Conservation (phyloP, 306 rosid species). For the Malus sieversii region DNA sequence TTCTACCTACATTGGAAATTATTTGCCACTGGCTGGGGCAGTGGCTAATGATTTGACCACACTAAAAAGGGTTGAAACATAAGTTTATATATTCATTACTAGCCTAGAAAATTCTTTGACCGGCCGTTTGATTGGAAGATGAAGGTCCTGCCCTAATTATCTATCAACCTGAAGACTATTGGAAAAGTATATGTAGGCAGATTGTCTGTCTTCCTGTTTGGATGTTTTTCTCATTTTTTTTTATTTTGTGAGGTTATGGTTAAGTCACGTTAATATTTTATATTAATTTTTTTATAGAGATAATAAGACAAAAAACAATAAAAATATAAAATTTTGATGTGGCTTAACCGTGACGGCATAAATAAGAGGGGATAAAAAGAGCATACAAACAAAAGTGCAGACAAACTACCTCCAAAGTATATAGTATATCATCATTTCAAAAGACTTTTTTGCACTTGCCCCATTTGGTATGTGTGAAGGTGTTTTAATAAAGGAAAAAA, state of each 20-base stretch:
- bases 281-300: no score
- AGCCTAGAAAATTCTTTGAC: slow-evolving; percentile 35
- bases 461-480: not conserved
- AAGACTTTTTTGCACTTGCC: not conserved
- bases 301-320: no score
- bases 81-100: not conserved
- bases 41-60: slow-evolving; percentile 55
- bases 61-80: slow-evolving; percentile 29
- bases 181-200: not conserved
- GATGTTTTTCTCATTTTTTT: no score
- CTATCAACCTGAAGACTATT: not conserved
- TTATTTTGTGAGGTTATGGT: no score
- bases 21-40: not conserved
- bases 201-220: no score
- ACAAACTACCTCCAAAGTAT: not conserved
- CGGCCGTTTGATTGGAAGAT: slow-evolving; percentile 32
- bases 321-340: no score
- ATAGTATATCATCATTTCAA: not conserved
- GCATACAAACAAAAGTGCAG: no score
- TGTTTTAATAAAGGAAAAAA: no score
- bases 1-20: not conserved
- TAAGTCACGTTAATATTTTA: no score
- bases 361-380: no score
- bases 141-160: slow-evolving; percentile 14
- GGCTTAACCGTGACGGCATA: no score